phyloP scores from a whole-genome alignment of 305 asterid species.

The Solanum hybrid region DNA sequence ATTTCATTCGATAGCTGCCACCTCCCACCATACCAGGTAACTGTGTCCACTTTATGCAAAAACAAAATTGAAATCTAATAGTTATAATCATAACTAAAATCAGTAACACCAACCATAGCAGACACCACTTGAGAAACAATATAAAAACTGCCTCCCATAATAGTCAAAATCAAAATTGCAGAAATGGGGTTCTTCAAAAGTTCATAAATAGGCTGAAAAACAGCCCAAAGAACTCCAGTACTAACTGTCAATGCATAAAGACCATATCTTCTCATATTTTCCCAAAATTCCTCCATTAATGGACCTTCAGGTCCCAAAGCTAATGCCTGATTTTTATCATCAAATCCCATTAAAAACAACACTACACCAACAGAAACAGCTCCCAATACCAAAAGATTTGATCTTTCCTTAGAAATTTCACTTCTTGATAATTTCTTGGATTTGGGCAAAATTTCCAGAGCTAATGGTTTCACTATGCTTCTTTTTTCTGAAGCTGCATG shows the following conservation, averaged over 20 bases:
- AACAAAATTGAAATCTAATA: conserved; percentile 16
- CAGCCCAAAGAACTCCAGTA: conserved; percentile 57
- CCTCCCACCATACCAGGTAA: background rate
- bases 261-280: conserved; percentile 86
- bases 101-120: conserved; percentile 91
- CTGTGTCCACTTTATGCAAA: background rate
- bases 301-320: conserved; percentile 94
- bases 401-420: background rate
- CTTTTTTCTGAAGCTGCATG: background rate
- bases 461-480: background rate
- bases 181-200: conserved; percentile 71
- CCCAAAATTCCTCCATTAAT: conserved; percentile 90
- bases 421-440: conserved; percentile 6
- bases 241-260: conserved; percentile 77
- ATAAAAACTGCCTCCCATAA: conserved; percentile 59
- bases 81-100: conserved; percentile 59
- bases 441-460: background rate
- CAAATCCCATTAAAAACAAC: conserved; percentile 49
- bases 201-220: conserved; percentile 63
- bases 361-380: conserved; percentile 45
- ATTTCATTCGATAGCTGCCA: too few species aligned
- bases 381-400: conserved; percentile 38
- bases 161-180: conserved; percentile 44
- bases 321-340: conserved; percentile 49
- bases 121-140: conserved; percentile 66